Evolutionary conservation across 2,329 filamentous ascomycete species (phyloP).

Genomic region (Grosmannia serpens): DNA sequence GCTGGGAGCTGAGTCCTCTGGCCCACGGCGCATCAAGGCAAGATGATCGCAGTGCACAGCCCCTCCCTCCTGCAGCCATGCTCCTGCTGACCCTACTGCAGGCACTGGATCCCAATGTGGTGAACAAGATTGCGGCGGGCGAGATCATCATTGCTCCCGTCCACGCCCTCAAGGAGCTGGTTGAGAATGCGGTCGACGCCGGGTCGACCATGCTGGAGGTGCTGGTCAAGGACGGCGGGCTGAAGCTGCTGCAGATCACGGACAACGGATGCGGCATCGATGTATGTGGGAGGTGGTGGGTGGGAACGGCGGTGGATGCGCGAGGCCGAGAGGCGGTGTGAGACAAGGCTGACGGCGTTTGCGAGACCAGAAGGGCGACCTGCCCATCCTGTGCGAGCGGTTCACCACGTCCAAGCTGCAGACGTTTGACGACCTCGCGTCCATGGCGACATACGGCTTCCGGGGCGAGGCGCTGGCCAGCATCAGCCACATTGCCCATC

Average conservation of each 20-base stretch:
- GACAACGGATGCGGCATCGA: slow-evolving; percentile 96
- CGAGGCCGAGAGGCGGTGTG: neutral
- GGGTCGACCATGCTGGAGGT: slow-evolving; percentile 86
- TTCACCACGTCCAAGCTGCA: slow-evolving; percentile 97
- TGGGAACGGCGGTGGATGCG: no score
- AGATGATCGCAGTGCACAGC: neutral
- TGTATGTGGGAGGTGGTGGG: slow-evolving; percentile 31
- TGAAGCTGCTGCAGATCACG: slow-evolving; percentile 92
- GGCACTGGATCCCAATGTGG: slow-evolving; percentile 82
- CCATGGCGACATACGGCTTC: slow-evolving; percentile 94
- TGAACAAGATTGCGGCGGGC: slow-evolving; percentile 97
- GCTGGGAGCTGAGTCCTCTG: neutral
- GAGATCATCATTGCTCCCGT: slow-evolving; percentile 98
- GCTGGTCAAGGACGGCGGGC: slow-evolving; percentile 83
- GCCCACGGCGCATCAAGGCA: slow-evolving; percentile 7
- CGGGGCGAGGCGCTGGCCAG: slow-evolving; percentile 91
- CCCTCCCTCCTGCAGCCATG: neutral
- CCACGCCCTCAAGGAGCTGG: slow-evolving; percentile 89
- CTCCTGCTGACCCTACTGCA: slow-evolving; percentile 22
- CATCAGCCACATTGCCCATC: slow-evolving; percentile 95
- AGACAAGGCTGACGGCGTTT: neutral
- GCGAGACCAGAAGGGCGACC: slow-evolving; percentile 62
- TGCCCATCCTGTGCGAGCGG: slow-evolving; percentile 84
- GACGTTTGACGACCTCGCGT: slow-evolving; percentile 79
- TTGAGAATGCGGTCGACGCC: slow-evolving; percentile 97